Percentiles rank a stretch among this genome's conserved stretches.
Evolutionary conservation across 768 basidiomycete genomes (phyloP).

Genomic region (Boletus edulis): DNA sequence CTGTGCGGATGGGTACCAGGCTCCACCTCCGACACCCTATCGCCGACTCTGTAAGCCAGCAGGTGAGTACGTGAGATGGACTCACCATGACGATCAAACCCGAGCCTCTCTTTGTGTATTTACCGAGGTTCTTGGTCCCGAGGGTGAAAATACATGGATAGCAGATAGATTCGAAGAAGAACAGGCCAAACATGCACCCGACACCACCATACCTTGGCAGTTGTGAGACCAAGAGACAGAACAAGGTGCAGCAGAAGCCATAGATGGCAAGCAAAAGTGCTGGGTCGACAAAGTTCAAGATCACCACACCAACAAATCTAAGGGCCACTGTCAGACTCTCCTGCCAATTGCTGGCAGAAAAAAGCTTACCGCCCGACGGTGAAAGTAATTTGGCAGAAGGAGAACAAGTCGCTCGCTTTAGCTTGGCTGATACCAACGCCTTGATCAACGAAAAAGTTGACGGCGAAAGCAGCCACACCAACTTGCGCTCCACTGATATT

Average conservation of each 20-base stretch:
- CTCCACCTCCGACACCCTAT: constrained; percentile 60
- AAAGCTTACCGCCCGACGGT: constrained; percentile 51
- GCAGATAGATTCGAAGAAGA: constrained; percentile 78
- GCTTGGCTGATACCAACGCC: constrained; percentile 50
- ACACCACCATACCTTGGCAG: constrained; percentile 54
- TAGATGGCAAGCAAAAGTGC: constrained; percentile 59
- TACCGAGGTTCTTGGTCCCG: constrained; percentile 61
- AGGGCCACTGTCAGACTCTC: constrained; percentile 12
- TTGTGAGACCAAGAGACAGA: constrained; percentile 50
- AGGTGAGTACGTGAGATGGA: not conserved
- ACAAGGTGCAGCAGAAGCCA: constrained; percentile 48
- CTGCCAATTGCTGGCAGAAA: not conserved
- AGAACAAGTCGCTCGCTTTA: constrained; percentile 62
- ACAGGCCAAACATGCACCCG: constrained; percentile 59
- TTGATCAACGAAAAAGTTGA: constrained; percentile 70
- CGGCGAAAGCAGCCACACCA: constrained; percentile 61
- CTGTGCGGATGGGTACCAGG: constrained; percentile 68
- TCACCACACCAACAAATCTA: constrained; percentile 58
- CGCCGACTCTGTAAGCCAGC: not conserved
- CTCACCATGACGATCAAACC: constrained; percentile 61
- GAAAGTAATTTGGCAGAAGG: constrained; percentile 70
- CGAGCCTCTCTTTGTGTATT: constrained; percentile 59
- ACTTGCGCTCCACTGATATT: constrained; percentile 56
- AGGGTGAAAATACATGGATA: constrained; percentile 69
- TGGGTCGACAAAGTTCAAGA: constrained; percentile 64